A percentile compares a stretch with the other conserved stretches of the same genome.
Conservation (phyloP, 2,329 filamentous ascomycete genomes). For the Cytospora leucostoma region DNA sequence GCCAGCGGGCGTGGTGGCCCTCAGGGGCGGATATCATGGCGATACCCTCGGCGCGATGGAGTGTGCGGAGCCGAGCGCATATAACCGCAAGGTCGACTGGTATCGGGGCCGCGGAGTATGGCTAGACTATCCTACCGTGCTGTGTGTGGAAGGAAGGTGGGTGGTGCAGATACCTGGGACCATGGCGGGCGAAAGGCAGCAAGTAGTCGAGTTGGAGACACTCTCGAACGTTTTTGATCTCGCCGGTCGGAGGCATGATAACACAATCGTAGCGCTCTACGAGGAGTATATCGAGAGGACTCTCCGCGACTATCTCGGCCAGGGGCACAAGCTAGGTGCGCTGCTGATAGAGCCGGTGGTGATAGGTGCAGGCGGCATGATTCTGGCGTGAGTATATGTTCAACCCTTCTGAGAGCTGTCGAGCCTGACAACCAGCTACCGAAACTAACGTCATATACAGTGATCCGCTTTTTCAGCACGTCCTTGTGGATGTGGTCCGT, state of each 20-base stretch:
- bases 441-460: constrained; percentile 41
- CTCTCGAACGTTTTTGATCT: constrained; percentile 61
- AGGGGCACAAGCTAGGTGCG: constrained; percentile 71
- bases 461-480: constrained; percentile 78
- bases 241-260: constrained; percentile 4
- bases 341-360: constrained; percentile 79
- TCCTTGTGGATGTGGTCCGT: constrained; percentile 68
- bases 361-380: constrained; percentile 81
- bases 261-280: constrained; percentile 50
- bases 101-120: constrained; percentile 77
- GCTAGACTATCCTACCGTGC: constrained; percentile 76
- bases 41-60: constrained; percentile 91
- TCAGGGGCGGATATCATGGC: constrained; percentile 82
- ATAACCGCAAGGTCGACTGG: constrained; percentile 84
- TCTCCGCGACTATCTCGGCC: constrained; percentile 51
- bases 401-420: not conserved
- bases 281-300: constrained; percentile 57
- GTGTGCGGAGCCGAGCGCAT: constrained; percentile 73
- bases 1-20: constrained; percentile 68
- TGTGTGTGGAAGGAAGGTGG: constrained; percentile 69
- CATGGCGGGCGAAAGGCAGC: constrained; percentile 46
- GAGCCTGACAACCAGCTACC: not conserved
- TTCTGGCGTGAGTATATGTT: constrained; percentile 54
- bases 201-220: constrained; percentile 47
- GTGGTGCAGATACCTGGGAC: constrained; percentile 56